phyloP scores from a whole-genome alignment of 129 eudicot genomes.

The Oenanthe sinensis region DNA sequence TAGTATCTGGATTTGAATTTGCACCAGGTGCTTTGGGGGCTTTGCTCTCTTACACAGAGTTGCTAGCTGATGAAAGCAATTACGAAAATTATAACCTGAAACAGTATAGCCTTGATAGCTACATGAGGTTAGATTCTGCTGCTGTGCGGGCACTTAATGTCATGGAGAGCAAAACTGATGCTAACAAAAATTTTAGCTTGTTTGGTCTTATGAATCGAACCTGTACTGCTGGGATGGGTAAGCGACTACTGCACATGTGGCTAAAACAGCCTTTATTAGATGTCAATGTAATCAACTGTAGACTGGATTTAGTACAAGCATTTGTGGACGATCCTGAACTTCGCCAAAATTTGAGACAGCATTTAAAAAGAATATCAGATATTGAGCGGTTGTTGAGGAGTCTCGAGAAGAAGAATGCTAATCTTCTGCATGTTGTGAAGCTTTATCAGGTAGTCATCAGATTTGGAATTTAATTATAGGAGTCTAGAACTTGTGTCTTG shows the following conservation, averaged over 20 bases:
- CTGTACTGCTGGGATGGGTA: constrained; percentile 98
- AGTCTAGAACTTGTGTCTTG: neutral
- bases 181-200: constrained; percentile 84
- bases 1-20: constrained; percentile 58
- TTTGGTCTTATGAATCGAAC: constrained; percentile 95
- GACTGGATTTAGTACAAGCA: constrained; percentile 88
- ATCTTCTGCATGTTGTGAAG: constrained; percentile 70
- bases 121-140: constrained; percentile 96
- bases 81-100: constrained; percentile 53
- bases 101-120: constrained; percentile 61
- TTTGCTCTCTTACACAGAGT: constrained; percentile 66
- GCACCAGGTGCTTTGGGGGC: constrained; percentile 75
- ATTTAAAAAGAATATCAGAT: constrained; percentile 80
- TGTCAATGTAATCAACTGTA: constrained; percentile 55
- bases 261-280: constrained; percentile 86
- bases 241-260: constrained; percentile 89
- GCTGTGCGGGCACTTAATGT: constrained; percentile 95
- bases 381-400: constrained; percentile 61
- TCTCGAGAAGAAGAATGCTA: constrained; percentile 65
- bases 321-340: constrained; percentile 90
- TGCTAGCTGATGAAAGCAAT: constrained; percentile 81
- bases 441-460: constrained; percentile 68
- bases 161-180: constrained; percentile 95
- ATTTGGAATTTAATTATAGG: neutral
- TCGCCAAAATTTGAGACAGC: constrained; percentile 84